Evolutionary conservation across 495 filamentous ascomycete species (phyloP).

Genomic region (Penicilliopsis zonata): DNA sequence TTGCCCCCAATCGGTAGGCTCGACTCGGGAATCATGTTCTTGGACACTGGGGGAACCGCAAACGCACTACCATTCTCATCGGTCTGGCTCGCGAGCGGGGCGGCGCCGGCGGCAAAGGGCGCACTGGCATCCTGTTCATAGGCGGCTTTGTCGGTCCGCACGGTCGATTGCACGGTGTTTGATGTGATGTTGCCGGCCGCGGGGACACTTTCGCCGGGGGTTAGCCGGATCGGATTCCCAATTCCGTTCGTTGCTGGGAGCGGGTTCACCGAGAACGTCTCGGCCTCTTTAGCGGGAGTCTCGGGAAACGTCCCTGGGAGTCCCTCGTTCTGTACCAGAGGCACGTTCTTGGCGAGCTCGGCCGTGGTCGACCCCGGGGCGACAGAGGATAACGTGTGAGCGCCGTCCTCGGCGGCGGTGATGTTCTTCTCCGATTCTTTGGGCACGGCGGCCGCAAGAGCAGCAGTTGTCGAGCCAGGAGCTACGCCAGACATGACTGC

Average conservation of each 20-base stretch:
- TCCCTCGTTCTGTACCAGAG: constrained; percentile 39
- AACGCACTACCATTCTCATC: constrained; percentile 23
- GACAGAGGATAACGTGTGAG: constrained; percentile 17
- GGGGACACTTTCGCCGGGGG: constrained; percentile 72
- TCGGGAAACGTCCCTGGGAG: constrained; percentile 73
- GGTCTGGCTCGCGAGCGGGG: constrained; percentile 6
- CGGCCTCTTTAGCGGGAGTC: constrained; percentile 51
- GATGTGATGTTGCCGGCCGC: constrained; percentile 36
- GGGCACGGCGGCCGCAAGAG: constrained; percentile 55
- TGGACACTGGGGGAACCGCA: constrained; percentile 47
- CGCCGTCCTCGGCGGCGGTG: constrained; percentile 9
- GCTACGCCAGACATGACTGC: constrained; percentile 56
- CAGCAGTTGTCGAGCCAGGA: constrained; percentile 63
- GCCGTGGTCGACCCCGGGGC: constrained; percentile 56
- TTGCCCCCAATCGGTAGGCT: constrained; percentile 56
- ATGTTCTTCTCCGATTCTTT: constrained; percentile 29
- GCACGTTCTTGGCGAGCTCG: constrained; percentile 49
- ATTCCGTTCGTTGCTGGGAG: constrained; percentile 62
- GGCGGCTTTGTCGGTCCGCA: constrained; percentile 68
- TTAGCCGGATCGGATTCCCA: constrained; percentile 69
- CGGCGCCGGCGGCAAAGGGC: constrained; percentile 29
- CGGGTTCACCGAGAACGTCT: constrained; percentile 51
- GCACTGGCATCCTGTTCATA: constrained; percentile 64
- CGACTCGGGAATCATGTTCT: constrained; percentile 72
- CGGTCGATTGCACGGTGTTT: constrained; percentile 41